A percentile compares a stretch with the other conserved stretches of the same genome.
These are phyloP conservation scores for Sphaerulina vaccinii DNA, from an alignment of 2,329 filamentous ascomycete genomes.

Conservation along the genomic window DNA sequence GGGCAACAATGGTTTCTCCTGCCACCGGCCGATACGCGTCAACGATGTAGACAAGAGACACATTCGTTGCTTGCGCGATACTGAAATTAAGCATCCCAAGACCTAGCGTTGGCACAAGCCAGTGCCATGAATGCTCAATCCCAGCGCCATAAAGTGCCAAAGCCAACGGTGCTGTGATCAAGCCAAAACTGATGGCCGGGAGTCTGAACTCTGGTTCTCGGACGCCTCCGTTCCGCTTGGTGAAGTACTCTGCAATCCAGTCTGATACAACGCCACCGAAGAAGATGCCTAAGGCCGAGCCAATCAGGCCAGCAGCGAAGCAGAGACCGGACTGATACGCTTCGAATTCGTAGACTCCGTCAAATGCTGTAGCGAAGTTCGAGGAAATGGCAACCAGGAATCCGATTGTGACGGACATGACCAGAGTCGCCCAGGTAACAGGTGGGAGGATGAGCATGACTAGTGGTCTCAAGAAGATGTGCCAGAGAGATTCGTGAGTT, in stretches of 20 bases:
- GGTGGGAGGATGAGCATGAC: conserved; percentile 50
- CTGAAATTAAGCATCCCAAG: conserved; percentile 57
- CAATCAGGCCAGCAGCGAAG: conserved; percentile 52
- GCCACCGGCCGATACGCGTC: conserved; percentile 59
- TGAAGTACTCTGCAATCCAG: conserved; percentile 33
- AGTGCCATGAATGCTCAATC: conserved; percentile 38
- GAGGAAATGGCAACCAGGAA: conserved; percentile 46
- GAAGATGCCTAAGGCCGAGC: conserved; percentile 51
- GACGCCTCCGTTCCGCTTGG: conserved; percentile 17
- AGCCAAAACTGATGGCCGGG: conserved; percentile 34
- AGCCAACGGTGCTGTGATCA: conserved; percentile 31
- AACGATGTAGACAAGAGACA: conserved; percentile 58
- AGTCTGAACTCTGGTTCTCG: conserved; percentile 40
- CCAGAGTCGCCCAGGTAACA: conserved; percentile 56
- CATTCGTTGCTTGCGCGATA: conserved; percentile 56
- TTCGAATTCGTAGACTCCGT: conserved; percentile 17
- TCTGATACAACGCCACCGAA: conserved; percentile 48
- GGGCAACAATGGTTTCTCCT: conserved; percentile 55
- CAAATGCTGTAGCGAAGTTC: conserved; percentile 22
- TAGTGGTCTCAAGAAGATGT: conserved; percentile 52
- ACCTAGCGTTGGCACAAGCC: conserved; percentile 58
- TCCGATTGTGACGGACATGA: conserved; percentile 56
- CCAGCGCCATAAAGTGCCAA: conserved; percentile 38
- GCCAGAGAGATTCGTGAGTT: conserved; percentile 50
- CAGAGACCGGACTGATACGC: conserved; percentile 48